Base-by-base conservation (phyloP, 768 basidiomycete genomes). In the Mycena vitilis region DNA sequence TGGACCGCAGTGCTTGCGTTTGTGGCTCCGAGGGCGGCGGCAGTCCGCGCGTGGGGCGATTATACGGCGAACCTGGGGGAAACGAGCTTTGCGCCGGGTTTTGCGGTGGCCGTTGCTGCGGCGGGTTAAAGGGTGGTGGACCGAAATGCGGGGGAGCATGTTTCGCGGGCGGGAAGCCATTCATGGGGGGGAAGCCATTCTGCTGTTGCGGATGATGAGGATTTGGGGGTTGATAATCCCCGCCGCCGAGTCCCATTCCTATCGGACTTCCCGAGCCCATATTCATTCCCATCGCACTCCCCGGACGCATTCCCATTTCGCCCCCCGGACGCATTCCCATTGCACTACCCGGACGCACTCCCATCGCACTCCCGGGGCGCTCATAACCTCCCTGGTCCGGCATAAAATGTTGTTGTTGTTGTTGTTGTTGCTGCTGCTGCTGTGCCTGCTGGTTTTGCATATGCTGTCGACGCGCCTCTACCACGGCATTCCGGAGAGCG, bases 101-200 rank as follows among this genome's bases (percentile, higher is more conserved):
- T 37, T 61, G 65, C 23, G 49, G 66, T 22, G 45, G 45, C 23
- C 20, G 57, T 23, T 61, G 63, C 44, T 65, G 66, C n/a, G 62
- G 67, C 34, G 68, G 62, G 51, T 60, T 56, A 36, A 63, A 63
- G 18, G 54, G 65, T 13, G 55, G 4, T 18, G 56, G 57, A 40
- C 66, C 70, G 37, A 71, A 71, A 10, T 71, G 70, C 16, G 70
- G 63, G 12, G 70, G 66, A 2, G 52, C 62, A 11, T 45, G 56
- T 53, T 69, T 69, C 18, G 34, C 60, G 4, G 62, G 51, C 13
- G 25, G 47, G 42, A 71, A 71, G 9, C 65, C 61, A 37, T 63
- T 66, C 59, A n/a, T n/a, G 4, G 62, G 51, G 8, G 25, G 47
- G 42, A 71, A 71, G 9, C 65, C 61, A 37, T 63, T 66, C 59